Percentiles rank a stretch among this genome's conserved stretches.
Conservation (phyloP, 345 rosid genomes). For the Cardamine occulta region DNA sequence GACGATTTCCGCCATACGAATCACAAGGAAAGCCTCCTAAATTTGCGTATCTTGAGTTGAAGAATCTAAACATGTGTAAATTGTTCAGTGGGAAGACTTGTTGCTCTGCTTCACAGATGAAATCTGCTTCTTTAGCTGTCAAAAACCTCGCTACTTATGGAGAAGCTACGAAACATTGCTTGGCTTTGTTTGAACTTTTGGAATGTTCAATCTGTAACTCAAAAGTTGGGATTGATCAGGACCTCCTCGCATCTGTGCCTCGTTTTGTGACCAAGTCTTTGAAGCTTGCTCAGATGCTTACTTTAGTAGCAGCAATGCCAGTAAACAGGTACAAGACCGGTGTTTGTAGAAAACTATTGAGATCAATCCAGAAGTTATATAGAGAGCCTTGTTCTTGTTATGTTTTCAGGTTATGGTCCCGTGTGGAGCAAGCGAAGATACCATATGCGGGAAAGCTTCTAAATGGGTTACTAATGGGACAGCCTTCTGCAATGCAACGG, state of each 20-base stretch:
- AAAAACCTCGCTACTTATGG: conserved; percentile 67
- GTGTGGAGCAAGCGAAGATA: conserved; percentile 63
- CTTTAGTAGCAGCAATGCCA: conserved; percentile 70
- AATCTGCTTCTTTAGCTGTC: conserved; percentile 61
- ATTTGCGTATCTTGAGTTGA: conserved; percentile 37
- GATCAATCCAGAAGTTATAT: conserved; percentile 7
- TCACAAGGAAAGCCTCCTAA: conserved; percentile 66
- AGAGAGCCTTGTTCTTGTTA: neutral
- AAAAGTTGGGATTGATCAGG: conserved; percentile 60
- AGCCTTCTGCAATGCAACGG: conserved; percentile 72
- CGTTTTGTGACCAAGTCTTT: conserved; percentile 70
- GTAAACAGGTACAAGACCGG: conserved; percentile 53
- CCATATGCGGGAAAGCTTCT: conserved; percentile 72
- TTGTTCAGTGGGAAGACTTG: conserved; percentile 68
- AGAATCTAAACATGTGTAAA: conserved; percentile 63
- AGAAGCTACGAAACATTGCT: conserved; percentile 68
- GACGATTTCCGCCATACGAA: conserved; percentile 58
- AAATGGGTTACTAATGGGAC: conserved; percentile 80
- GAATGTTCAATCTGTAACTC: conserved; percentile 85
- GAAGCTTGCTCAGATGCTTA: conserved; percentile 76
- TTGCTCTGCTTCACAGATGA: conserved; percentile 73
- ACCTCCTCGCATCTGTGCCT: conserved; percentile 63
- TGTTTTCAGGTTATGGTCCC: conserved; percentile 66
- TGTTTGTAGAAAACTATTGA: conserved; percentile 10
- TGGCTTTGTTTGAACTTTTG: conserved; percentile 73